Percentiles rank a stretch among this genome's conserved stretches.
Evolutionary conservation across 1,139 yeast species (phyloP).

Genomic region (Magnusiomyces fungicola): DNA sequence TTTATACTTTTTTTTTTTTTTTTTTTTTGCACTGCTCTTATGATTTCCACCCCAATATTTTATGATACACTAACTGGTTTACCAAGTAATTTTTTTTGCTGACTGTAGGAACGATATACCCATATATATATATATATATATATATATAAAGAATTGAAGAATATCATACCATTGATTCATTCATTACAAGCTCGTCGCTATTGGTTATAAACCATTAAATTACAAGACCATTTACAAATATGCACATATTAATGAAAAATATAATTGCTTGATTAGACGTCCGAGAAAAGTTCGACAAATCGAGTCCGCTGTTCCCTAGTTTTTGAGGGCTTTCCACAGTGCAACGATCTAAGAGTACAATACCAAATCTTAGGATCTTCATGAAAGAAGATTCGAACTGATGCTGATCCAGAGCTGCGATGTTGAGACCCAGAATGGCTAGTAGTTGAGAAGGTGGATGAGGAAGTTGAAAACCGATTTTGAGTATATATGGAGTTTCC

Average conservation of each 20-base stretch:
- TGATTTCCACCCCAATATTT: no score
- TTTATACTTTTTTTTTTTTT: no score
- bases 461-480: neutral
- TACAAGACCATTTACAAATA: neutral
- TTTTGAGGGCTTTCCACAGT: neutral
- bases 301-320: neutral
- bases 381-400: conserved; percentile 9
- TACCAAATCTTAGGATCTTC: conserved; percentile 13
- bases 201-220: no score
- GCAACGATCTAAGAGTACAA: conserved; percentile 8
- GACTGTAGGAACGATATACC: no score
- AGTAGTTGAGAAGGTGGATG: neutral
- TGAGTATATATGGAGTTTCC: neutral
- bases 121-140: neutral
- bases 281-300: neutral
- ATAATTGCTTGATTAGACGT: no score
- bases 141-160: neutral
- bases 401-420: neutral
- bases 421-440: no score
- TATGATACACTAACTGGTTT: no score
- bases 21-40: no score
- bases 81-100: no score
- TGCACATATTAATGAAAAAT: no score
- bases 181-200: no score
- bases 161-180: no score